Evolutionary conservation across 2,329 filamentous ascomycete species (phyloP), one percentile per base, ranked within the genome.

Genomic region (Alternaria sp.): DNA sequence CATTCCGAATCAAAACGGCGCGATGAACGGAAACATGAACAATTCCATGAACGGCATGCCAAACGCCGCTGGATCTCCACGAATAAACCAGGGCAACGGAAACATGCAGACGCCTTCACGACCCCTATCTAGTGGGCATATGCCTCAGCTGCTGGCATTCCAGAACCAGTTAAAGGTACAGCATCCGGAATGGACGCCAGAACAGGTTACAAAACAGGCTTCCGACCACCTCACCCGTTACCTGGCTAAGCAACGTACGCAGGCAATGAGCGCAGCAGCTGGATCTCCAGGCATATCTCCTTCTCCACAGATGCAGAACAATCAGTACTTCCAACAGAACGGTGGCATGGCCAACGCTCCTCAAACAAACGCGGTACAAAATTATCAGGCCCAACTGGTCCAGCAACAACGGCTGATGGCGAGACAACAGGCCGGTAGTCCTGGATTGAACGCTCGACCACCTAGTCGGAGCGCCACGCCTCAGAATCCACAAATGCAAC

Each of bases 391-490:
- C 51, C 74, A 77, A 49, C 71, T 78, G 54, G 69, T 75, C 34
- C 72, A 75, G 54, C 76, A 77, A 58, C 75, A 78, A 60, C 72
- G 72, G 51, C 63, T 76, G 63, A 73, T 78, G 74, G 59, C 52
- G 23, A 56, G 63, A 54, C 74, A 75, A 50, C 71, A 73, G 51
- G 72, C 68, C 24, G 70, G 71, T 24, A 75, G 72, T 57, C 74
- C 73, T 7, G 67, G 69, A 40, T 54, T 76, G 59, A 75, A 67
- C 51, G 71, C 68, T 36, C 63, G 69, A 56, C 72, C 68, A 51
- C 65, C 67, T 36, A 78, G 76, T 58, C 66, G 76, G 51, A 78
- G 76, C 61, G 76, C 74, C 24, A 78, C 76, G 34, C 76, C 76
- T 11, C 75, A 77, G 51, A 76, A 77, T 48, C 67, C 72, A 33